Base-by-base conservation (phyloP, 495 filamentous ascomycete genomes). In the Neurospora sp. region DNA sequence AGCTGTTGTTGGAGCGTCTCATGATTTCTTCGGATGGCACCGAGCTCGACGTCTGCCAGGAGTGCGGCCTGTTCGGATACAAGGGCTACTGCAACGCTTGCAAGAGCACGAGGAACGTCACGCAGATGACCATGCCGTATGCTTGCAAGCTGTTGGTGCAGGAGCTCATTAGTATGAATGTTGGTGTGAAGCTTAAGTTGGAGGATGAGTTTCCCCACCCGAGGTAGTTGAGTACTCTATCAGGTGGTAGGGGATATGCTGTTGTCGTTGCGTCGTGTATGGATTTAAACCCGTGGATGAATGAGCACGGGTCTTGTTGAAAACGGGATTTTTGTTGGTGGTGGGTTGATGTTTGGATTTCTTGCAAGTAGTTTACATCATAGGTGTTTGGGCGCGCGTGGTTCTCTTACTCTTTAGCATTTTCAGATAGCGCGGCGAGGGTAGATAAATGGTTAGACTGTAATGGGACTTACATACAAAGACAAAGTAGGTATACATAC, bases 151-250 rank as follows among this genome's bases (percentile, higher is more conserved):
- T 99, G 78, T 84, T 99, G 70, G 92, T 99, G 41, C 96, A 99
- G 85, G 96, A 99, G 83, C 81, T 99, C 78, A 87, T 96, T 80
- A 96, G 93, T 82, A 99, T 99, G 96, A 98, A 98, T 80, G 92
- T 99, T 16, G 91, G 93, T 72, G 93, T 94, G 66, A 86, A 90
- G 71, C 82, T 98, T 82, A 91, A 91, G 84, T 80, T 98, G 72
- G 94, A 94, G 79, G 96, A 98, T 80, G 91, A 97, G 83, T 98
- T 98, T 81, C 93, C 94, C 2, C 83, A 86, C 72, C 85, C 85
- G 18, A 77, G 78, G 75, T 84, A 75, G 40, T 16, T 35, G 35
- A 35, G 35, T 35, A 35, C 35, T 35, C 35, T 4, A 35, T 35
- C 35, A 35, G 40, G 14, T 41, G 40, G 40, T 16, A 41, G 14